A percentile compares a stretch with the other conserved stretches of the same genome.
Conservation (phyloP, 2,329 filamentous ascomycete genomes). For the Phialophora verrucosa region DNA sequence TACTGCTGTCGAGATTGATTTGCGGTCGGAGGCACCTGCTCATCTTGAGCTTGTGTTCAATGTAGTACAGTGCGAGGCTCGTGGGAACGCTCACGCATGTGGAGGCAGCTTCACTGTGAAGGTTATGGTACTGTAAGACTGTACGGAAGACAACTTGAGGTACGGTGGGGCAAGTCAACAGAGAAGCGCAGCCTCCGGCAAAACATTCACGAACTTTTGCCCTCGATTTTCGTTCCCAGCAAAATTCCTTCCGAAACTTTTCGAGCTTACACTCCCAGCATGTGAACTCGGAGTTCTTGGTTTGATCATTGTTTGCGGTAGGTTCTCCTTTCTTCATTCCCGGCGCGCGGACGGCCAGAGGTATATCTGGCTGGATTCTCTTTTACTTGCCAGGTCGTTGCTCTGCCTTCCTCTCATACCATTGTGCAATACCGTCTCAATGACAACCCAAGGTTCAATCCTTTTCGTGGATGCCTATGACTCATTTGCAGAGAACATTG, state of each 20-base stretch:
- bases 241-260: background rate
- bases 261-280: conserved; percentile 4
- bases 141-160: background rate
- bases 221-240: background rate
- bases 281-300: background rate
- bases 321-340: conserved; percentile 4
- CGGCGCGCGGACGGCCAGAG: background rate
- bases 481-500: conserved; percentile 95
- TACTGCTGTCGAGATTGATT: conserved; percentile 7
- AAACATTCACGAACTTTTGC: conserved; percentile 13
- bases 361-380: background rate
- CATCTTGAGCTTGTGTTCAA: conserved; percentile 22
- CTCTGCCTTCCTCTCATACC: background rate
- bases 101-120: background rate
- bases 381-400: background rate
- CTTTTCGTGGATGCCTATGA: conserved; percentile 96
- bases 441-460: conserved; percentile 47
- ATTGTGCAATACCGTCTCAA: conserved; percentile 1
- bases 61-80: background rate
- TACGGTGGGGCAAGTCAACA: conserved; percentile 1
- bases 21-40: conserved; percentile 5
- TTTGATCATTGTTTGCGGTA: conserved; percentile 1
- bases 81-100: background rate
- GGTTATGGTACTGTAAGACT: background rate
- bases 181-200: conserved; percentile 2